Evolutionary conservation across 768 basidiomycete species (phyloP).

Genomic region (Lentinus brumalis): DNA sequence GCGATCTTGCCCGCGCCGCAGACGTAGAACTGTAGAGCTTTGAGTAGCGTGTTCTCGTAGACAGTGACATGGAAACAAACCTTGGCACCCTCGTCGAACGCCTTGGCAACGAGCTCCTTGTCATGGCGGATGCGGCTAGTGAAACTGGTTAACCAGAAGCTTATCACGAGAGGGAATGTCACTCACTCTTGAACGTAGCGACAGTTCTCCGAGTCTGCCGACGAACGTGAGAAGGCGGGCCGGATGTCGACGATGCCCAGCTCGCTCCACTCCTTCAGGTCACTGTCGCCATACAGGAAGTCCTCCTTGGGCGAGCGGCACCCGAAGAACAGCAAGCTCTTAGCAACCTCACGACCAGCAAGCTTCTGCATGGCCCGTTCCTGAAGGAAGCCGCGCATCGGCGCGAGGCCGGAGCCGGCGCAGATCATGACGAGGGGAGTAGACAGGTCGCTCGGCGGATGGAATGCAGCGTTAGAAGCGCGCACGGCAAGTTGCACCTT

Average conservation of each 20-base stretch:
- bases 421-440: slow-evolving; percentile 48
- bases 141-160: background rate
- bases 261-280: slow-evolving; percentile 41
- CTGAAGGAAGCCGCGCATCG: slow-evolving; percentile 54
- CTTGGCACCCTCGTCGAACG: slow-evolving; percentile 36
- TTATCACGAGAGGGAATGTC: background rate
- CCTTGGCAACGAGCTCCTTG: slow-evolving; percentile 31
- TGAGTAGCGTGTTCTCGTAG: background rate
- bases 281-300: slow-evolving; percentile 41
- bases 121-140: slow-evolving; percentile 45
- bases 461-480: slow-evolving; percentile 41
- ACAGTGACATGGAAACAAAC: slow-evolving; percentile 22
- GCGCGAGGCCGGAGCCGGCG: slow-evolving; percentile 50
- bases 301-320: slow-evolving; percentile 42
- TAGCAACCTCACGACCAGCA: slow-evolving; percentile 42
- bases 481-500: slow-evolving; percentile 44
- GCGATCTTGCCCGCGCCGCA: slow-evolving; percentile 41
- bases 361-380: slow-evolving; percentile 48
- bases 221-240: slow-evolving; percentile 37
- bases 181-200: slow-evolving; percentile 23
- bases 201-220: slow-evolving; percentile 18
- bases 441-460: slow-evolving; percentile 41
- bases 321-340: slow-evolving; percentile 46
- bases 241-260: slow-evolving; percentile 45
- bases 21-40: slow-evolving; percentile 35